Evolutionary conservation across 1,139 yeast genomes (phyloP), one percentile per base, ranked within the genome.

Genomic region (Yamadazyma membranifaciens): DNA sequence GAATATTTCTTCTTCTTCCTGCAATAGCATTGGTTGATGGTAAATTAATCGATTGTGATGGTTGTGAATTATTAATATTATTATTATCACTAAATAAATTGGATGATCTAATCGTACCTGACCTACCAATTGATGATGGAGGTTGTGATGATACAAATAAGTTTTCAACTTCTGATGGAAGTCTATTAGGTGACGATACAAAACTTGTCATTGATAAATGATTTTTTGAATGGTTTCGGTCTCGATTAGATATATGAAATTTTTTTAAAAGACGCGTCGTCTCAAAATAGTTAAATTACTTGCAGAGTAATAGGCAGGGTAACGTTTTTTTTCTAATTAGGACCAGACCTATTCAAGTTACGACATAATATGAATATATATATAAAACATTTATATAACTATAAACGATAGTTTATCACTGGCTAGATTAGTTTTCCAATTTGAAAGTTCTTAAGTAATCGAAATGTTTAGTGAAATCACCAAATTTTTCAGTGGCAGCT

Each of bases 401-500:
- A 24, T n/a, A 33, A 6, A 9, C 26, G 25, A 3, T 32, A 32
- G 13, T 30, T 30, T n/a, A 26, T 26, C 12, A 26, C 28, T 26
- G 6, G 11, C 15, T 16, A 6, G 11, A 12, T 33, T 37, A 27
- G 9, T 40, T 15, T 42, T 43, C 43, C 41, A 42, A 45, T 33
- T 33, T 67, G 44, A 83, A 75, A 62, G 67, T 81, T 67, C 91
- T 81, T 63, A 87, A 75, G 76, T 88, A 88, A 42, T 95, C 88
- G 75, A 86, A 87, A 61, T 87, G 81, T 55, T 80, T 83, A 55
- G 75, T 78, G 69, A 86, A 87, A 45, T 83, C 81, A 50, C 95
- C 95, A 63, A 84, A 88, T 69, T 86, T 85, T 51, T 74, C 76
- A 68, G 78, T 75, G 41, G 96, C 95, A 51, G 78, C 87, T 43